Conservation (phyloP, 164 flowering plant species). For the Buxus sempervirens region DNA sequence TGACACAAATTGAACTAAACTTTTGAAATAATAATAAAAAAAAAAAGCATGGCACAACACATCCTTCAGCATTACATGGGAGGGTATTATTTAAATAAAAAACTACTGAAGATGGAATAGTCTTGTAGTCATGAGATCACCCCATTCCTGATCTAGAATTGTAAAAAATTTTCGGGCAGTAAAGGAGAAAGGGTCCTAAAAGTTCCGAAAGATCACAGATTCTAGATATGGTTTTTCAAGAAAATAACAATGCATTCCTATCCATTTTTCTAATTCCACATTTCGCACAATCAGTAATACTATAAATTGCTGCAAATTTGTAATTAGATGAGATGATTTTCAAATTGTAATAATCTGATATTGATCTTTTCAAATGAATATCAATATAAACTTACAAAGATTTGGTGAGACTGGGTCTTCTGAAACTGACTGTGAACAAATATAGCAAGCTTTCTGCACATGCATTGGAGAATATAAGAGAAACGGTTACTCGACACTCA, state of each 20-base stretch:
- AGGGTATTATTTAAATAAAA: too few relatives aligned
- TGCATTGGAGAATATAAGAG: constrained; percentile 2
- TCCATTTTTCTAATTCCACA: not conserved
- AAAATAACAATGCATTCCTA: not conserved
- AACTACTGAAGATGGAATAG: not conserved
- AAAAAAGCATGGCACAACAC: too few relatives aligned
- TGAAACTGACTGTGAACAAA: constrained; percentile 62
- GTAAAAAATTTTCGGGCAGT: not conserved
- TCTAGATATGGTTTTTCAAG: not conserved
- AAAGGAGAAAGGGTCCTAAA: too few relatives aligned
- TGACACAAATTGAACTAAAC: not conserved
- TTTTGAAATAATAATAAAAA: too few relatives aligned
- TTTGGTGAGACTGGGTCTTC: constrained; percentile 70
- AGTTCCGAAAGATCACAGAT: not conserved
- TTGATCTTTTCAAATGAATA: not conserved
- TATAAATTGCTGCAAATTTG: not conserved
- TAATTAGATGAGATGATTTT: not conserved
- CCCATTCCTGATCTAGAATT: not conserved
- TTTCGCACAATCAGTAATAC: not conserved
- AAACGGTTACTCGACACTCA: not conserved
- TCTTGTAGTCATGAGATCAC: not conserved
- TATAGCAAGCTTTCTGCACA: constrained; percentile 56
- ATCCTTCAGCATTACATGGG: too few relatives aligned
- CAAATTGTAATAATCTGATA: not conserved
- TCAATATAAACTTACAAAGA: constrained; percentile 45